These are phyloP conservation scores for Dactylonectria estremocensis DNA, from an alignment of 2,329 filamentous ascomycete genomes.

Conservation along the genomic window DNA sequence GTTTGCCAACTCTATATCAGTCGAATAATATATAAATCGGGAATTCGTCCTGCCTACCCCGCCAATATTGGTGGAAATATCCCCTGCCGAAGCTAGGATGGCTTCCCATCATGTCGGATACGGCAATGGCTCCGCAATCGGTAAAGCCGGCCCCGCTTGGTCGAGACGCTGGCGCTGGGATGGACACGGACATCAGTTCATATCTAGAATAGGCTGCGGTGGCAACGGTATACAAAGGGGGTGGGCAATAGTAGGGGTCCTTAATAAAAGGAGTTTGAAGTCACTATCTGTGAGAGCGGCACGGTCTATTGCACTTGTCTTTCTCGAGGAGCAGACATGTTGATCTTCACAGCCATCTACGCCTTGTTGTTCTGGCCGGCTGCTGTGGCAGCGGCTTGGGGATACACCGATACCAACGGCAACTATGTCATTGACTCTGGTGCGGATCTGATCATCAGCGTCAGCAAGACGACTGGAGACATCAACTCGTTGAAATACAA, in stretches of 20 bases:
- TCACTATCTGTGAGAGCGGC: constrained; percentile 8
- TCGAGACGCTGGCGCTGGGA: background rate
- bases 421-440: constrained; percentile 58
- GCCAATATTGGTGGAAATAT: constrained; percentile 3
- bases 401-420: constrained; percentile 56
- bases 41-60: background rate
- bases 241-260: background rate
- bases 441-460: constrained; percentile 52
- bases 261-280: constrained; percentile 28
- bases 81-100: background rate
- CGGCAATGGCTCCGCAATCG: constrained; percentile 2
- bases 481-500: constrained; percentile 54
- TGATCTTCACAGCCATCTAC: constrained; percentile 46
- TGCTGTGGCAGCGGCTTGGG: constrained; percentile 55
- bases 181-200: background rate
- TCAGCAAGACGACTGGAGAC: constrained; percentile 54
- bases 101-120: background rate
- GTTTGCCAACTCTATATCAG: background rate
- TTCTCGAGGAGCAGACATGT: constrained; percentile 35
- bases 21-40: background rate
- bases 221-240: constrained; percentile 3
- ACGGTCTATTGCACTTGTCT: background rate
- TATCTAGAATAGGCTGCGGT: background rate
- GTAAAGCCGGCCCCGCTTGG: constrained; percentile 6
- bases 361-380: constrained; percentile 48